Base-by-base conservation (phyloP, 345 rosid genomes). In the Bruguiera gymnorhiza region DNA sequence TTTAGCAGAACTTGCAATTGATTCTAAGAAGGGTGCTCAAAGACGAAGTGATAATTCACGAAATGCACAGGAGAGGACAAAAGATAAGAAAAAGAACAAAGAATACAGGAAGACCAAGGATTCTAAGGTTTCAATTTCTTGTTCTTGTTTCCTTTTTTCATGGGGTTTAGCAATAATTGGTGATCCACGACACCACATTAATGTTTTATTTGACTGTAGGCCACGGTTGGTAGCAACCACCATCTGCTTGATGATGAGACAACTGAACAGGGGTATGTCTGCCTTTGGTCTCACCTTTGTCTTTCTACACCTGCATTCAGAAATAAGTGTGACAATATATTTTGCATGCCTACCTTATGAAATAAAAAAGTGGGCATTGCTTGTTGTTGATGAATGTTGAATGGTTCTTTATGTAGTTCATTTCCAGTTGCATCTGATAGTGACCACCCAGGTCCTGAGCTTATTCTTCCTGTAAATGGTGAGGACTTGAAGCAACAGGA, bases 1-100 rank as follows among this genome's bases (percentile, higher is more conserved):
- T 75, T 86, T 95, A 68, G 94, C 87, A 3, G 99, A 95, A 84
- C 97, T 92, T 30, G 99, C 92, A 10, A 92, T 79, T 78, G 97
- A 95, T 83, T 85, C 97, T 71, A 84, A 86, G 79, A 89, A 88
- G 80, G 86, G 71, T 75, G 63, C 75, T 65, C 87, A 70, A 63
- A 88, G 92, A 76, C 86, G 89, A 74, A 84, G 68, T 66, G 89
- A 87, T 75, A 79, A 62, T 75, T 71, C 79, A 13, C 87, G 78
- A 80, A 87, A 85, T 80, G 21, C 81, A 18, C 88, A 81, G 71
- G 99, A 92, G 75, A 90, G 87, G 85, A 71, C 85, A 46, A 95
- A 92, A 79, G 97, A 92, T 70, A 92, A 84, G 86, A 90, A 86
- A 79, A 95, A 78, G 89, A 85, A 81, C 77, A 89, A 84, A 79